Percentiles rank a stretch among this genome's conserved stretches.
phyloP scores from a whole-genome alignment of 2,329 filamentous ascomycete genomes.

The Westerdykella sp. region DNA sequence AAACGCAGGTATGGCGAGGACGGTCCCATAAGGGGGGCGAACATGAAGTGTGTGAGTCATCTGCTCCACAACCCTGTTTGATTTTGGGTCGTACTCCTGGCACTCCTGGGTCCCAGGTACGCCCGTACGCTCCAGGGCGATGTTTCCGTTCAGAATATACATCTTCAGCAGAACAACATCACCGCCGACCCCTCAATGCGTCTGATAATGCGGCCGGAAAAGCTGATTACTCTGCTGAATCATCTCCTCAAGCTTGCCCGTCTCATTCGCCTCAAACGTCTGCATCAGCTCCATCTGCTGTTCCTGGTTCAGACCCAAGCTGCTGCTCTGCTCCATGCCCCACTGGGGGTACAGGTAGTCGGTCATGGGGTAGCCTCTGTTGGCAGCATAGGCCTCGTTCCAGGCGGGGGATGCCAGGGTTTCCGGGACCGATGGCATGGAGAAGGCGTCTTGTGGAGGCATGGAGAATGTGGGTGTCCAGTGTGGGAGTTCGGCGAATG shows the following conservation, averaged over 20 bases:
- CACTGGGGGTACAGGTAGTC: constrained; percentile 54
- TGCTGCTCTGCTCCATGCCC: constrained; percentile 37
- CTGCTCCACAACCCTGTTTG: no score
- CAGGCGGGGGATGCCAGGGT: constrained; percentile 26
- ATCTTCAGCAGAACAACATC: no score
- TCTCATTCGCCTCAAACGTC: constrained; percentile 57
- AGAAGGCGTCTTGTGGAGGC: constrained; percentile 25
- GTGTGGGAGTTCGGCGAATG: constrained; percentile 32
- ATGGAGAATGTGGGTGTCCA: constrained; percentile 35
- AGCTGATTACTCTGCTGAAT: constrained; percentile 38
- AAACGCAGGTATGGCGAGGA: no score
- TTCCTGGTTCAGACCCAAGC: constrained; percentile 60
- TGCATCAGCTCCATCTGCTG: constrained; percentile 81
- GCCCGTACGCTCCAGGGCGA: no score
- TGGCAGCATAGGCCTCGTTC: constrained; percentile 31
- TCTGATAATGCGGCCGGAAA: constrained; percentile 27
- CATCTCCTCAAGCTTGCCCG: constrained; percentile 37
- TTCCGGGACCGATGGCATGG: constrained; percentile 16
- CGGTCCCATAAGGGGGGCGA: no score
- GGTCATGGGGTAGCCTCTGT: constrained; percentile 32
- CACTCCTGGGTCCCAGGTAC: no score
- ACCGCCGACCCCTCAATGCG: constrained; percentile 16
- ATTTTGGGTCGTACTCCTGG: no score
- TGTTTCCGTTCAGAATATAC: no score
- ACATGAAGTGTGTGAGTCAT: no score